Evolutionary conservation across 1,284 basidiomycete species (phyloP).

Genomic region (Leccinum huronense): DNA sequence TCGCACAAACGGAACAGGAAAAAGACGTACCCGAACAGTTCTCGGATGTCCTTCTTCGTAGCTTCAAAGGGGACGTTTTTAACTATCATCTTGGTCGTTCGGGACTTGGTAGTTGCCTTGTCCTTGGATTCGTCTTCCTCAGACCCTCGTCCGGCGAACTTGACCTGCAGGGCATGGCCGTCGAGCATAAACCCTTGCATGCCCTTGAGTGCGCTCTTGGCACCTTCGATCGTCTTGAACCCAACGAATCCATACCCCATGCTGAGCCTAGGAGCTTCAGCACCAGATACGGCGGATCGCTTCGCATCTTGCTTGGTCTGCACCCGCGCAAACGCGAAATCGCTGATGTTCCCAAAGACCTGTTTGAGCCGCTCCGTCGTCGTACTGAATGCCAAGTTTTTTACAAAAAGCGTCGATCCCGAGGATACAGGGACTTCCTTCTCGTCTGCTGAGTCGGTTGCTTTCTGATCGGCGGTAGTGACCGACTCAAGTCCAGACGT

Average conservation of each 20-base stretch:
- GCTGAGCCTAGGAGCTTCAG: slow-evolving; percentile 53
- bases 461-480: slow-evolving; percentile 42
- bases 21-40: slow-evolving; percentile 74
- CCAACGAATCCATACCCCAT: slow-evolving; percentile 98
- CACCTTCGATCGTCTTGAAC: slow-evolving; percentile 75
- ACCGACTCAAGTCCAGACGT: slow-evolving; percentile 42
- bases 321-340: slow-evolving; percentile 86
- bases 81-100: slow-evolving; percentile 88
- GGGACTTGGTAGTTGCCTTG: slow-evolving; percentile 46
- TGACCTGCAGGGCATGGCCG: slow-evolving; percentile 82
- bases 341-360: slow-evolving; percentile 76
- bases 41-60: slow-evolving; percentile 87
- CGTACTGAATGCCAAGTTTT: slow-evolving; percentile 93
- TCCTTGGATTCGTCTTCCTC: slow-evolving; percentile 58
- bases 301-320: slow-evolving; percentile 91
- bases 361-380: slow-evolving; percentile 71
- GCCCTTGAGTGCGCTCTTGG: slow-evolving; percentile 74
- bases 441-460: slow-evolving; percentile 34
- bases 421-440: slow-evolving; percentile 53
- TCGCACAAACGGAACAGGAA: not conserved
- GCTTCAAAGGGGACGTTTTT: slow-evolving; percentile 99
- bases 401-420: slow-evolving; percentile 90
- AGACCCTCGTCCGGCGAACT: slow-evolving; percentile 83
- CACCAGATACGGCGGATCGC: slow-evolving; percentile 50
- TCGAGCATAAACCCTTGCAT: slow-evolving; percentile 86